Evolutionary conservation across 139 green algal genomes (phyloP).

Genomic region (Mychonastes homosphaera): DNA sequence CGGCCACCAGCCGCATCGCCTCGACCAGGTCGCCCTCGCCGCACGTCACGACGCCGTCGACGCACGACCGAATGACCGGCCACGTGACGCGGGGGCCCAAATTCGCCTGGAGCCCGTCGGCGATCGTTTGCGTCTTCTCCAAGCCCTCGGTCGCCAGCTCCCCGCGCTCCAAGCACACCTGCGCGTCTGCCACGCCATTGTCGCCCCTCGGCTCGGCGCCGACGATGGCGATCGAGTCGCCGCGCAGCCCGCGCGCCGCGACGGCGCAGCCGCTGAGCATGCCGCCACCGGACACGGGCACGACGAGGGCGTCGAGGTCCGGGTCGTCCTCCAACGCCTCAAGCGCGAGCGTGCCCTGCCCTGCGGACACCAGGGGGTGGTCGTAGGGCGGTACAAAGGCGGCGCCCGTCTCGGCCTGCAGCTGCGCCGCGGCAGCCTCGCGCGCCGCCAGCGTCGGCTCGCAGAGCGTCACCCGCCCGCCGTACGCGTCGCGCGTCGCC

Average conservation of each 20-base stretch:
- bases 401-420: slow-evolving; percentile 45
- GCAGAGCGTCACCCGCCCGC: slow-evolving; percentile 38
- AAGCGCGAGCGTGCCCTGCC: slow-evolving; percentile 75
- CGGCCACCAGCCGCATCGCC: slow-evolving; percentile 64
- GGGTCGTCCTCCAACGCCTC: slow-evolving; percentile 71
- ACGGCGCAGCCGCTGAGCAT: slow-evolving; percentile 41
- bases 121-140: too few relatives aligned
- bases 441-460: slow-evolving; percentile 51
- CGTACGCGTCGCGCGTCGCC: slow-evolving; percentile 46
- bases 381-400: slow-evolving; percentile 71
- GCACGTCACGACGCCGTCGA: too few relatives aligned
- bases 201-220: too few relatives aligned
- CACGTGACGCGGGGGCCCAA: too few relatives aligned
- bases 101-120: too few relatives aligned
- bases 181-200: too few relatives aligned
- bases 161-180: too few relatives aligned
- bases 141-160: too few relatives aligned
- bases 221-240: slow-evolving; percentile 63
- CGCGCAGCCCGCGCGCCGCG: neutral
- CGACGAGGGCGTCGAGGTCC: slow-evolving; percentile 60
- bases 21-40: slow-evolving; percentile 72
- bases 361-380: slow-evolving; percentile 47
- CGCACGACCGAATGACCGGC: too few relatives aligned
- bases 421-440: slow-evolving; percentile 27
- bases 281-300: slow-evolving; percentile 67